These are phyloP conservation scores for Ogataea naganishii DNA, from an alignment of 805 yeast genomes.

Conservation along the genomic window DNA sequence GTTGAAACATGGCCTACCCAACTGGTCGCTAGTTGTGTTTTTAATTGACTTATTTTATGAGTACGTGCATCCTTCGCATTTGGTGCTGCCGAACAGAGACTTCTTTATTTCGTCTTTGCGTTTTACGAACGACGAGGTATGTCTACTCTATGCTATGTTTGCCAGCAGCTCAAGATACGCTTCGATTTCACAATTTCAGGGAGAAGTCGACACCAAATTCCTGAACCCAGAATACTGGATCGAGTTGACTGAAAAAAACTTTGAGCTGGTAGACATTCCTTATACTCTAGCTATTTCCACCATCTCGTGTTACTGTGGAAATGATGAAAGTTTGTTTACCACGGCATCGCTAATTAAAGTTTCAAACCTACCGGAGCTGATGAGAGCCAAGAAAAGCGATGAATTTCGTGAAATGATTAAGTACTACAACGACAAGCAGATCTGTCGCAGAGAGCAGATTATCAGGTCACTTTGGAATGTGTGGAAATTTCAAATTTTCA, in stretches of 20 bases:
- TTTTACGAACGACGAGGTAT: conserved; percentile 20
- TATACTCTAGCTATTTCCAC: conserved; percentile 17
- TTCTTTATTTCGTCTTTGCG: conserved; percentile 21
- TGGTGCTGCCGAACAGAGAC: conserved; percentile 27
- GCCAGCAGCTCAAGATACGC: conserved; percentile 24
- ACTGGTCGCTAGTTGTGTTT: conserved; percentile 21
- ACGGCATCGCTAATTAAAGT: conserved; percentile 7
- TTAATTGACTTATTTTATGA: conserved; percentile 31
- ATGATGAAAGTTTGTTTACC: conserved; percentile 14
- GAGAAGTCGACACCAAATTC: conserved; percentile 15
- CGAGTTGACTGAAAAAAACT: conserved; percentile 21
- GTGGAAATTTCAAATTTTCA: conserved; percentile 26
- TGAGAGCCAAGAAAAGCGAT: conserved; percentile 5
- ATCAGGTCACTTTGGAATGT: conserved; percentile 29
- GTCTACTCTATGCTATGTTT: conserved; percentile 25
- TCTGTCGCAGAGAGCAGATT: conserved; percentile 24
- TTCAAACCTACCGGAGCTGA: conserved; percentile 5
- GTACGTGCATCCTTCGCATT: conserved; percentile 29
- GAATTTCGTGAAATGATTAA: conserved; percentile 19
- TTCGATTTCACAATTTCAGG: conserved; percentile 7
- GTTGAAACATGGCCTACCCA: conserved; percentile 26
- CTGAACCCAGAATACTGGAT: conserved; percentile 29
- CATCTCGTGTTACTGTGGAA: conserved; percentile 12
- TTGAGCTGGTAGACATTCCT: conserved; percentile 21
- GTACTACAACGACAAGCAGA: conserved; percentile 23